A percentile compares a stretch with the other conserved stretches of the same genome.
phyloP scores from a whole-genome alignment of 768 basidiomycete species.

The Daedalea quercina region DNA sequence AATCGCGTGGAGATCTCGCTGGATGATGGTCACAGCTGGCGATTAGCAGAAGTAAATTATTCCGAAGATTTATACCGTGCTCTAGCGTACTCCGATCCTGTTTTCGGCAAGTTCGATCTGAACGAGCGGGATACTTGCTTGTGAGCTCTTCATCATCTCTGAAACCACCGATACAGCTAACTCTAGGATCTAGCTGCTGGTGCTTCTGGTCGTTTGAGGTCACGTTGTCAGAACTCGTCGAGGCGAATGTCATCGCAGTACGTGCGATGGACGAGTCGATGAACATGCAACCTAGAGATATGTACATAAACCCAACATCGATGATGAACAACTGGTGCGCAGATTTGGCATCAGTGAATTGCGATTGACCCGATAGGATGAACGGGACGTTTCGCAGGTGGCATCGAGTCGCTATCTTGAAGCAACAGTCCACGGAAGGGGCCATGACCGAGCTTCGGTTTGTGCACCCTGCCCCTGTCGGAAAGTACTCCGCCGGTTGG shows the following conservation, averaged over 20 bases:
- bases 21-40: constrained; percentile 47
- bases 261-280: constrained; percentile 50
- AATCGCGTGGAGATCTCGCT: constrained; percentile 52
- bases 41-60: constrained; percentile 35
- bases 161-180: too few species aligned
- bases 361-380: neutral
- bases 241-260: constrained; percentile 36
- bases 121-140: constrained; percentile 44
- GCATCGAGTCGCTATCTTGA: constrained; percentile 48
- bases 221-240: constrained; percentile 25
- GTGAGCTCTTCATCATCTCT: constrained; percentile 19
- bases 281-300: constrained; percentile 43
- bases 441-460: constrained; percentile 29
- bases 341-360: neutral
- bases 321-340: constrained; percentile 50
- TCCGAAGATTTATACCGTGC: constrained; percentile 46
- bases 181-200: too few species aligned
- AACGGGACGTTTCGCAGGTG: constrained; percentile 28
- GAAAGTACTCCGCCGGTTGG: constrained; percentile 45
- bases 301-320: constrained; percentile 52
- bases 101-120: constrained; percentile 46
- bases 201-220: constrained; percentile 48
- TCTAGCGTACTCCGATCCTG: constrained; percentile 25
- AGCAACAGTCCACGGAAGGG: constrained; percentile 16
- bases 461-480: constrained; percentile 54